These are phyloP conservation scores for Neodidymelliopsis sp. DNA, from an alignment of 2,329 filamentous ascomycete species.

Conservation along the genomic window DNA sequence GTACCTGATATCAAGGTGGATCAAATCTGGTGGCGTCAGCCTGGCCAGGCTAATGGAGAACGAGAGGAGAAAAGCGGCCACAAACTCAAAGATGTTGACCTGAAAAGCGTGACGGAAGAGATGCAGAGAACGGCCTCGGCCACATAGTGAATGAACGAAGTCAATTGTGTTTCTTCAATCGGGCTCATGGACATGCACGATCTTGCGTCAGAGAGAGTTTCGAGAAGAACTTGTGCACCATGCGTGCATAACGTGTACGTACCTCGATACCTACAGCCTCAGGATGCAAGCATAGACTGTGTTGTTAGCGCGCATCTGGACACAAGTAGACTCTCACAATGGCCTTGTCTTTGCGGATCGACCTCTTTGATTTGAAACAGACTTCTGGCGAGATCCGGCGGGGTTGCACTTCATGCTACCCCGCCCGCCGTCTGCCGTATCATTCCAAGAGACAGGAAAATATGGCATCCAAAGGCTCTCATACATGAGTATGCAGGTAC, in stretches of 20 bases:
- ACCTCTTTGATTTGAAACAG: not conserved
- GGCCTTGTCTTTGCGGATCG: not conserved
- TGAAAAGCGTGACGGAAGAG: not conserved
- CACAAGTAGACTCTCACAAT: not conserved
- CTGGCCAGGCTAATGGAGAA: constrained; percentile 13
- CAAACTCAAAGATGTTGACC: constrained; percentile 5
- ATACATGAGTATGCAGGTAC: constrained; percentile 16
- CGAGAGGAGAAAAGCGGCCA: constrained; percentile 1
- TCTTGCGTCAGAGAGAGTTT: not conserved
- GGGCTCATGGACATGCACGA: not conserved
- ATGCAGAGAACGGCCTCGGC: not conserved
- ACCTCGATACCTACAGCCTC: not conserved
- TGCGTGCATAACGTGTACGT: not conserved
- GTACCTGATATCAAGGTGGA: not conserved
- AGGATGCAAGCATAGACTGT: not conserved
- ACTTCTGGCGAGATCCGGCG: not conserved
- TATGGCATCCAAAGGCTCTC: not conserved
- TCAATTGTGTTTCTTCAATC: not conserved
- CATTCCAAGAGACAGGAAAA: not conserved
- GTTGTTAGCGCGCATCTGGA: not conserved
- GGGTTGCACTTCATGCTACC: constrained; percentile 1
- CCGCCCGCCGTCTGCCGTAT: not conserved
- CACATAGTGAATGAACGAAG: not conserved
- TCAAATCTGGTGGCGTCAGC: constrained; percentile 2
- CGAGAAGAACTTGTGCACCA: not conserved